Evolutionary conservation across 208 protist genomes (phyloP).

Genomic region (Trypanosoma scelopori): DNA sequence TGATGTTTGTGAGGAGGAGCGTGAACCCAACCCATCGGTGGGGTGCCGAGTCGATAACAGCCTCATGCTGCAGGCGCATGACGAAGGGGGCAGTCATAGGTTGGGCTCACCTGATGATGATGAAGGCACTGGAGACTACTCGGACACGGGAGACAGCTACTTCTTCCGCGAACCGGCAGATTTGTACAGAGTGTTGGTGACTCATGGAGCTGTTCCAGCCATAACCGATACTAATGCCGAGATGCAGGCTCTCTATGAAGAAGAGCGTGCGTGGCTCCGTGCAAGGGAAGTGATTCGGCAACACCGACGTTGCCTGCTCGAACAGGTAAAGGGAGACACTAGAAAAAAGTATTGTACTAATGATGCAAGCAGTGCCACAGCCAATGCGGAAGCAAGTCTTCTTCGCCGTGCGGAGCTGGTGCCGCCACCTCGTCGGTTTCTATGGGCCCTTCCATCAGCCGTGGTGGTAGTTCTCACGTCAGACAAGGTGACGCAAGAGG

Average conservation of each 20-base stretch:
- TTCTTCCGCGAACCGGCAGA: conserved; percentile 19
- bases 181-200: conserved; percentile 30
- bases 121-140: no score
- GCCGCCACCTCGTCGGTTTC: conserved; percentile 9
- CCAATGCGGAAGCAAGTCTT: background rate
- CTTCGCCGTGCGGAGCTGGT: background rate
- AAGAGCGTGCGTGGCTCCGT: conserved; percentile 41
- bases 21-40: conserved; percentile 22
- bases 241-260: conserved; percentile 46
- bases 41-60: conserved; percentile 12
- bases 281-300: conserved; percentile 9
- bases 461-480: background rate
- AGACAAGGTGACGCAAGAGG: background rate
- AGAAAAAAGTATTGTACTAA: background rate
- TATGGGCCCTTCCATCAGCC: conserved; percentile 4
- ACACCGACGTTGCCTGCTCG: background rate
- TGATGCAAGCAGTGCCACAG: background rate
- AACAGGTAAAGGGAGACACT: background rate
- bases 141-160: no score
- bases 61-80: background rate
- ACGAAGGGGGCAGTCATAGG: background rate
- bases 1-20: conserved; percentile 27
- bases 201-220: conserved; percentile 19
- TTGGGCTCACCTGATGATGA: background rate
- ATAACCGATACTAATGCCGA: conserved; percentile 60